Percentiles rank a stretch among this genome's conserved stretches.
These are phyloP conservation scores for Sporothrix globosa DNA, from an alignment of 2,329 filamentous ascomycete genomes.

Conservation along the genomic window DNA sequence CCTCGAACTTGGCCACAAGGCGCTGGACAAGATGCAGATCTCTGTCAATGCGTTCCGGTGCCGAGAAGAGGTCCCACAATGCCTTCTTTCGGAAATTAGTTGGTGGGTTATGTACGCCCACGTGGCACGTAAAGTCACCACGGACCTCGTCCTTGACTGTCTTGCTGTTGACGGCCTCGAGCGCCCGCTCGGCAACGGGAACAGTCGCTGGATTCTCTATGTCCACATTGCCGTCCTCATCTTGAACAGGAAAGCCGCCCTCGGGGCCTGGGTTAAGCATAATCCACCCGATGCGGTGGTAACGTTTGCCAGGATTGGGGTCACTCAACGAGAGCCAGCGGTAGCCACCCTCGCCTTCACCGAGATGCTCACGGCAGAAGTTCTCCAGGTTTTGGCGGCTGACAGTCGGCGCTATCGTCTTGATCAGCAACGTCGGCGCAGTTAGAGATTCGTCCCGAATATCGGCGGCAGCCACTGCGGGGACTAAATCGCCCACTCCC, in stretches of 20 bases:
- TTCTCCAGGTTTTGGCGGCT: constrained; percentile 90
- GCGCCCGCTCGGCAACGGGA: constrained; percentile 77
- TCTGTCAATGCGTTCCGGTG: constrained; percentile 88
- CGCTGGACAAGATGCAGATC: constrained; percentile 83
- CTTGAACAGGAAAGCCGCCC: constrained; percentile 53
- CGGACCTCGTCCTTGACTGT: constrained; percentile 92
- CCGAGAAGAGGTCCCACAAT: constrained; percentile 93
- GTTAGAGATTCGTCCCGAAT: constrained; percentile 85
- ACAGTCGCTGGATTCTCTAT: constrained; percentile 56
- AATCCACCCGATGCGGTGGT: constrained; percentile 97
- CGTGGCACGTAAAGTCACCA: constrained; percentile 96
- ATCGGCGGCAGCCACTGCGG: constrained; percentile 79
- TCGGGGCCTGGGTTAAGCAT: constrained; percentile 86
- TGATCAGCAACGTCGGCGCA: constrained; percentile 93
- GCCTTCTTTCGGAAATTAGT: constrained; percentile 88
- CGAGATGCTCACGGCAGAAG: constrained; percentile 92
- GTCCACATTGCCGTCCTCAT: constrained; percentile 61
- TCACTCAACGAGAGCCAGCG: constrained; percentile 96
- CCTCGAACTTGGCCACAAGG: constrained; percentile 81
- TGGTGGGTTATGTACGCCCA: constrained; percentile 91
- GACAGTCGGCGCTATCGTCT: constrained; percentile 95
- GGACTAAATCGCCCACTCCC: constrained; percentile 87
- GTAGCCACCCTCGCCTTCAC: constrained; percentile 87
- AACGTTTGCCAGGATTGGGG: constrained; percentile 94
- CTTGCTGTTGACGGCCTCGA: constrained; percentile 96